Evolutionary conservation across 495 filamentous ascomycete genomes (phyloP).

Genomic region (Aspergillus sclerotiicarbonarius): DNA sequence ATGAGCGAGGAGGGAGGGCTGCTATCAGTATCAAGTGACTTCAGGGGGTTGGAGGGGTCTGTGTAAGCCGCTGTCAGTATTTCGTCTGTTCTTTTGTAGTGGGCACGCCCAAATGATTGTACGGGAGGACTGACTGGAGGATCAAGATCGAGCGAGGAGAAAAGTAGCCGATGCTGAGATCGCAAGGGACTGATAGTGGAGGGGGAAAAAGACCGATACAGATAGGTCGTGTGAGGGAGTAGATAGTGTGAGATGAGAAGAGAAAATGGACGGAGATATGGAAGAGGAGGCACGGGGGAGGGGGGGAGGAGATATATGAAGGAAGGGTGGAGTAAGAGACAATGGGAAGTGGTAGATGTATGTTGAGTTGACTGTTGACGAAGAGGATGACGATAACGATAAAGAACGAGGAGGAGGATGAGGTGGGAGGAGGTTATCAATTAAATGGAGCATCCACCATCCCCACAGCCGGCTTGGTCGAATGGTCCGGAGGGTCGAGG

Average conservation of each 20-base stretch:
- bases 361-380: neutral
- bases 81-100: neutral
- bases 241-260: neutral
- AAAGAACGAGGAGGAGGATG: constrained; percentile 10
- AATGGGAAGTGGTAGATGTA: neutral
- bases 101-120: neutral
- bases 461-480: constrained; percentile 15
- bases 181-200: neutral
- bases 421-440: constrained; percentile 8
- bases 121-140: constrained; percentile 14
- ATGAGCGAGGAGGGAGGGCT: constrained; percentile 15
- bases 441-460: constrained; percentile 13
- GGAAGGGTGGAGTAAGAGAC: neutral
- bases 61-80: constrained; percentile 11
- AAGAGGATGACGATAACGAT: constrained; percentile 8
- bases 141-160: constrained; percentile 5
- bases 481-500: constrained; percentile 10
- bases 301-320: neutral
- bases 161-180: neutral
- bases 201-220: neutral
- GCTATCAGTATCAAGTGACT: constrained; percentile 29
- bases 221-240: constrained; percentile 3
- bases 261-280: neutral
- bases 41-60: constrained; percentile 6
- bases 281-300: neutral